Evolutionary conservation across 2,329 filamentous ascomycete genomes (phyloP).

Genomic region (Capronia epimyces): DNA sequence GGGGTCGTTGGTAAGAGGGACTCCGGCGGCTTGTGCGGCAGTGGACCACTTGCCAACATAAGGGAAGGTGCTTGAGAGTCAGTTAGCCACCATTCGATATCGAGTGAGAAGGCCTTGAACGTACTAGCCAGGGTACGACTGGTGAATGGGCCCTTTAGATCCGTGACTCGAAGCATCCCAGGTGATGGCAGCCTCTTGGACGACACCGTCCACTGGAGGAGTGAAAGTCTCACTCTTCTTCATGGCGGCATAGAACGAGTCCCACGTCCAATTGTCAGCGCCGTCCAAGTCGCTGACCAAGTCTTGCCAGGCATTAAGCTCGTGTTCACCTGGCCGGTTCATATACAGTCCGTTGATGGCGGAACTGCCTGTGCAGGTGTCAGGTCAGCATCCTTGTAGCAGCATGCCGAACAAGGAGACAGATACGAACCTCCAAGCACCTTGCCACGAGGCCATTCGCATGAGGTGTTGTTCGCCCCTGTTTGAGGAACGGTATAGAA

Average conservation of each 20-base stretch:
- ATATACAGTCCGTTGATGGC: conserved; percentile 37
- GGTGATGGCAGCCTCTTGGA: conserved; percentile 36
- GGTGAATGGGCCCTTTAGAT: conserved; percentile 44
- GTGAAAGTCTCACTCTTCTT: conserved; percentile 40
- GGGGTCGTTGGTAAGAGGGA: conserved; percentile 31
- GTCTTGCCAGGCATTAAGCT: conserved; percentile 34
- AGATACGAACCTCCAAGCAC: conserved; percentile 32
- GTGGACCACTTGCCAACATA: conserved; percentile 17
- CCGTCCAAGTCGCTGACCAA: conserved; percentile 35
- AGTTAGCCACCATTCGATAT: conserved; percentile 11
- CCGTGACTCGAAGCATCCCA: conserved; percentile 42
- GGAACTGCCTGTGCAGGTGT: conserved; percentile 30
- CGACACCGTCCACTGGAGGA: conserved; percentile 35
- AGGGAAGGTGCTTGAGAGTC: conserved; percentile 28
- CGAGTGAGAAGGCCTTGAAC: conserved; percentile 5
- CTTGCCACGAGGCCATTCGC: conserved; percentile 36
- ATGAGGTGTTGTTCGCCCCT: conserved; percentile 31
- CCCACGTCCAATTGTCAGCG: conserved; percentile 35
- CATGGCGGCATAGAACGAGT: conserved; percentile 35
- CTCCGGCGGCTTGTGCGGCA: conserved; percentile 27
- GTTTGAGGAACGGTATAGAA: conserved; percentile 33
- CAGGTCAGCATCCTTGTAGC: conserved; percentile 5
- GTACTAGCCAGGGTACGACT: conserved; percentile 41
- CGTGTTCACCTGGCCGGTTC: conserved; percentile 34
- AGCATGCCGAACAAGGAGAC: background rate